Conservation (phyloP, 225 moss, liverwort and hornwort genomes). For the Physcomitrium patens region DNA sequence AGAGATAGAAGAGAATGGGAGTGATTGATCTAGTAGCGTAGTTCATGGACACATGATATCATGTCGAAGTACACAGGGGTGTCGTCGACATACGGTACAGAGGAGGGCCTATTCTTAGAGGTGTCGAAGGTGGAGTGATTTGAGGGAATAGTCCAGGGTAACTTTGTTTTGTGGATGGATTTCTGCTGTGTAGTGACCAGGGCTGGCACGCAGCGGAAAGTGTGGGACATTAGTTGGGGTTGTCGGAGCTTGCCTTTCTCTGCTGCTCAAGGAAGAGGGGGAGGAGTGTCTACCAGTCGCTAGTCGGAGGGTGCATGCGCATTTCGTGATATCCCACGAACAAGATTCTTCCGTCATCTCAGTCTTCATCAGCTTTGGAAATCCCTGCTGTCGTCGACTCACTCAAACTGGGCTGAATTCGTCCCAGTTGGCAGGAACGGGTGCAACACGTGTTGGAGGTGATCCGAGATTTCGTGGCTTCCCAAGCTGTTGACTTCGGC, state of each 20-base stretch:
- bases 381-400: no score
- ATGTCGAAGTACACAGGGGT: neutral
- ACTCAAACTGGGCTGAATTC: neutral
- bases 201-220: slow-evolving; percentile 37
- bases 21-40: neutral
- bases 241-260: slow-evolving; percentile 38
- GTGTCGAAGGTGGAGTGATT: slow-evolving; percentile 24
- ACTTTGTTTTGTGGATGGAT: neutral
- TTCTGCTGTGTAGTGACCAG: slow-evolving; percentile 20
- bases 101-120: neutral
- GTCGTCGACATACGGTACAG: slow-evolving; percentile 46
- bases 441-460: slow-evolving; percentile 7
- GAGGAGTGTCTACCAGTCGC: neutral
- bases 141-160: slow-evolving; percentile 17
- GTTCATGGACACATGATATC: neutral
- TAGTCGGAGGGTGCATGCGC: neutral
- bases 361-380: no score
- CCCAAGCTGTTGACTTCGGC: neutral
- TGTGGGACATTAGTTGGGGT: slow-evolving; percentile 44
- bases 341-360: neutral
- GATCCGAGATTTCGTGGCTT: neutral
- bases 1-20: neutral
- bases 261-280: neutral
- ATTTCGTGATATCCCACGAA: no score
- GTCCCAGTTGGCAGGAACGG: neutral